phyloP scores from a whole-genome alignment of 495 filamentous ascomycete genomes.

The Massariosphaeria phaeospora region DNA sequence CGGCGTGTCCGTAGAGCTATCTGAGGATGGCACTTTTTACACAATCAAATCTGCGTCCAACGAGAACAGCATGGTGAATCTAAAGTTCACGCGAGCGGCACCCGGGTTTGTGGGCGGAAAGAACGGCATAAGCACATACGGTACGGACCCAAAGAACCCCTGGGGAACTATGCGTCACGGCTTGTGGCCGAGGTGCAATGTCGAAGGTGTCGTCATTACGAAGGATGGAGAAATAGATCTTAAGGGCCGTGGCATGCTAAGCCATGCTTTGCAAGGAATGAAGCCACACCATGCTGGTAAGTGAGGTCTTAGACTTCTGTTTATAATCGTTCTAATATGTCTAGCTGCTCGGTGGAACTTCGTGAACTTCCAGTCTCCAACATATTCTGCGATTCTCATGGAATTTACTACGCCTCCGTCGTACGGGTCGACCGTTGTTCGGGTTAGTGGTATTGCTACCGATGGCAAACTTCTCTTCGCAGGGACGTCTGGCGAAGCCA shows the following conservation, averaged over 20 bases:
- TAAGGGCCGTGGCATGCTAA: conserved; percentile 69
- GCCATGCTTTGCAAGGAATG: conserved; percentile 90
- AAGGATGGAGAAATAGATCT: conserved; percentile 78
- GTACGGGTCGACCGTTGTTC: conserved; percentile 84
- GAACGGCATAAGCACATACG: conserved; percentile 77
- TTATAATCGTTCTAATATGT: conserved; percentile 10
- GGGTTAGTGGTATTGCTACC: conserved; percentile 73
- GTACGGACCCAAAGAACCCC: conserved; percentile 74
- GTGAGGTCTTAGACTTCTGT: conserved; percentile 14
- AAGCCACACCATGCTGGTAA: conserved; percentile 93
- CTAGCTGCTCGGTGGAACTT: conserved; percentile 90
- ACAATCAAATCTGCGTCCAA: conserved; percentile 81
- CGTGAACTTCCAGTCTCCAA: conserved; percentile 81
- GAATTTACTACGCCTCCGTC: conserved; percentile 93
- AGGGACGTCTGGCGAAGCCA: conserved; percentile 52
- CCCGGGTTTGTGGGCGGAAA: conserved; percentile 85
- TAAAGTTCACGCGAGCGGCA: conserved; percentile 67
- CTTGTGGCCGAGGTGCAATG: conserved; percentile 84
- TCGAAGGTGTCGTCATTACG: conserved; percentile 79
- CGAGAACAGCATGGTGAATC: conserved; percentile 68
- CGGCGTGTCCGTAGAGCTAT: conserved; percentile 73
- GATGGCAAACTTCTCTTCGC: conserved; percentile 76
- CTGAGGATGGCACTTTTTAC: conserved; percentile 74
- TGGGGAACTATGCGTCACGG: conserved; percentile 89
- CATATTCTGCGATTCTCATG: conserved; percentile 86